Conservation (phyloP, 2,329 filamentous ascomycete genomes). For the Parafenestella ontariensis region DNA sequence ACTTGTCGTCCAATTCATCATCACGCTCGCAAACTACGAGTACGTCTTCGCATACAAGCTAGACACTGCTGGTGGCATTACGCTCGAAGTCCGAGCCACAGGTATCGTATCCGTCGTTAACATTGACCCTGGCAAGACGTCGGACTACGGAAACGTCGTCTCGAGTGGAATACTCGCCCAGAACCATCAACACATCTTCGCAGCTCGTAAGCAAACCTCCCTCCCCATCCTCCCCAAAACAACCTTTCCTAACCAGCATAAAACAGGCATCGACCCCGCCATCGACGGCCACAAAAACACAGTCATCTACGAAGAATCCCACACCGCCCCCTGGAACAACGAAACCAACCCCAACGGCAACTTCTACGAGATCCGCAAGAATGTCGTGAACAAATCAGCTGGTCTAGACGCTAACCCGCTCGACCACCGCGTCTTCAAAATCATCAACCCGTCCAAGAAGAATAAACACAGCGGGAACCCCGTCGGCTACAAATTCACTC, state of each 20-base stretch:
- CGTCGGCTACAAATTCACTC: constrained; percentile 58
- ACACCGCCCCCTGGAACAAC: constrained; percentile 57
- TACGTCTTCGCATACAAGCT: constrained; percentile 51
- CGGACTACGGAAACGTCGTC: constrained; percentile 67
- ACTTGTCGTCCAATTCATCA: constrained; percentile 35
- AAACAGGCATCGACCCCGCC: constrained; percentile 68
- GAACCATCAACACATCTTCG: constrained; percentile 75
- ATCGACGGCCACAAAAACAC: constrained; percentile 65
- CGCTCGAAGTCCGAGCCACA: constrained; percentile 57
- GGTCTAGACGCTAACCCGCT: constrained; percentile 62
- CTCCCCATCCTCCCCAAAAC: no score
- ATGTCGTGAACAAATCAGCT: constrained; percentile 54
- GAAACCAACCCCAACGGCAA: constrained; percentile 68
- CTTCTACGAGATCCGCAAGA: constrained; percentile 63
- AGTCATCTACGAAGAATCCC: constrained; percentile 62
- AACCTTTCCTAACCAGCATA: no score
- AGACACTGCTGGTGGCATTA: constrained; percentile 65
- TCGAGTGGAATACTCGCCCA: constrained; percentile 69
- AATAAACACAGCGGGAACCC: constrained; percentile 56
- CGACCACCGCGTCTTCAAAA: constrained; percentile 63
- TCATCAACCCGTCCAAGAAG: constrained; percentile 56
- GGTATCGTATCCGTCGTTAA: constrained; percentile 60
- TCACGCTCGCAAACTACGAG: constrained; percentile 40
- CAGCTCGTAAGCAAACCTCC: constrained; percentile 38
- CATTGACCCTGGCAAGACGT: constrained; percentile 64